phyloP scores from a whole-genome alignment of 805 yeast genomes.

The Cyberlindnera mrakii region DNA sequence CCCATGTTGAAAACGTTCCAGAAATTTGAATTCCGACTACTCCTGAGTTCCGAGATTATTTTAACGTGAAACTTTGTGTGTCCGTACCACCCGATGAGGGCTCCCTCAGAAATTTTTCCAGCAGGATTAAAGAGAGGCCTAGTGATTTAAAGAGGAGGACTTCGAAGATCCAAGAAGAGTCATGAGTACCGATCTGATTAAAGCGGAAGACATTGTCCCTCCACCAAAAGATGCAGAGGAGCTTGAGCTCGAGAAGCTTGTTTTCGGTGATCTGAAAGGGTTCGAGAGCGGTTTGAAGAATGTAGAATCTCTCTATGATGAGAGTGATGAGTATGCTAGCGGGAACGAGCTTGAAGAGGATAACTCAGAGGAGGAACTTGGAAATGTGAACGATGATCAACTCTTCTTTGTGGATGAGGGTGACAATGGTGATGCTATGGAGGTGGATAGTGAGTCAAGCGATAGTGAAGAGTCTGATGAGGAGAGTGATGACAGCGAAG shows the following conservation, averaged over 20 bases:
- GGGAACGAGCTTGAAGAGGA: conserved; percentile 29
- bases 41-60: no score
- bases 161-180: no score
- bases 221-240: conserved; percentile 87
- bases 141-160: neutral
- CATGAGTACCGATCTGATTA: conserved; percentile 3
- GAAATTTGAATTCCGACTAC: no score
- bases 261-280: conserved; percentile 83
- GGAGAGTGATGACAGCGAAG: conserved; percentile 27
- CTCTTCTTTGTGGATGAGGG: conserved; percentile 49
- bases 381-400: conserved; percentile 40
- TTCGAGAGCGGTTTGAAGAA: conserved; percentile 59
- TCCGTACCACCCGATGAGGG: neutral
- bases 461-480: conserved; percentile 22
- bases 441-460: conserved; percentile 13
- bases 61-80: no score
- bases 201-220: conserved; percentile 12
- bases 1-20: no score
- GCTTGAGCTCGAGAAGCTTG: conserved; percentile 67
- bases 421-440: neutral
- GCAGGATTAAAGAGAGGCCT: neutral
- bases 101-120: neutral
- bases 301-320: conserved; percentile 46
- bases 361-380: conserved; percentile 24
- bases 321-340: conserved; percentile 36